Conservation (phyloP, 768 basidiomycete species). For the Kwoniella sp. region DNA sequence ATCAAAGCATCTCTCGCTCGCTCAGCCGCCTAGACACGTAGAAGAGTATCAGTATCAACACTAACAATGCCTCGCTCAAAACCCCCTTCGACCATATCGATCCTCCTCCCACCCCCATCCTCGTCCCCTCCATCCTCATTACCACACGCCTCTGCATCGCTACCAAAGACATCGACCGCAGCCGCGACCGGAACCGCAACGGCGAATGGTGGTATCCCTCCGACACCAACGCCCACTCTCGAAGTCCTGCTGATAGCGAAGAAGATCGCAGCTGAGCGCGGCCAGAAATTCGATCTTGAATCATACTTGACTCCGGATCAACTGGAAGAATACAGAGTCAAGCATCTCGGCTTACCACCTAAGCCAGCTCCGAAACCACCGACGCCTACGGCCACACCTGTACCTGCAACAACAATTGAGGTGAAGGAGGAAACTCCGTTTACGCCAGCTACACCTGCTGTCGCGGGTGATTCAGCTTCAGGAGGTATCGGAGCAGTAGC, state of each 20-base stretch:
- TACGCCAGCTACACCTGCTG: not conserved
- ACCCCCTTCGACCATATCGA: conserved; percentile 8
- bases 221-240: conserved; percentile 6
- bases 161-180: not conserved
- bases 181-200: not conserved
- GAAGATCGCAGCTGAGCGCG: conserved; percentile 29
- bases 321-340: conserved; percentile 29
- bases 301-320: conserved; percentile 36
- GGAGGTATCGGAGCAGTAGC: not conserved
- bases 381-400: not conserved
- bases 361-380: conserved; percentile 6
- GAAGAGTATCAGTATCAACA: too few relatives aligned
- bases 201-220: not conserved
- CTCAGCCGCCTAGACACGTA: too few relatives aligned
- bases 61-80: conserved; percentile 13
- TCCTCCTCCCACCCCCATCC: conserved; percentile 15
- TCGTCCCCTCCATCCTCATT: conserved; percentile 7
- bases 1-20: too few relatives aligned
- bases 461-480: too few relatives aligned
- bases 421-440: not conserved
- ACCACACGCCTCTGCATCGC: not conserved
- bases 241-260: conserved; percentile 37
- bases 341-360: conserved; percentile 16
- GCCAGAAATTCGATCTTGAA: conserved; percentile 39
- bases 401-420: not conserved